These are phyloP conservation scores for Boletellus emodensis DNA, from an alignment of 768 basidiomycete genomes.

Conservation along the genomic window DNA sequence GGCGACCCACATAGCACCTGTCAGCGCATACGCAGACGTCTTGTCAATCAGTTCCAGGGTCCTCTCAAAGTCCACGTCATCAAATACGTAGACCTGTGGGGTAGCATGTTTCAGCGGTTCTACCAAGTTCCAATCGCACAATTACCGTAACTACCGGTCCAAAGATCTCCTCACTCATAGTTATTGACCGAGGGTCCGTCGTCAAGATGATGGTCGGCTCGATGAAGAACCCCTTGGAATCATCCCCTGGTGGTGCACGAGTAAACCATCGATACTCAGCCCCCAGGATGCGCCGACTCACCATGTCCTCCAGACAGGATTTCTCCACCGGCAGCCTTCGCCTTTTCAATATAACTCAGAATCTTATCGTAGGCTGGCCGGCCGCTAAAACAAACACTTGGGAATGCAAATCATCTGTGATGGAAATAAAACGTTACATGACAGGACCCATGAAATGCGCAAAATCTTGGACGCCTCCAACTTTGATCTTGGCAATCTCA, in stretches of 20 bases:
- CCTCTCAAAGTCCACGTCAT: constrained; percentile 82
- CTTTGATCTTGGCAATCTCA: constrained; percentile 80
- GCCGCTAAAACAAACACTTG: constrained; percentile 44
- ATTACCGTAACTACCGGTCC: constrained; percentile 88
- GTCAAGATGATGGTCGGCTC: constrained; percentile 93
- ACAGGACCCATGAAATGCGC: constrained; percentile 93
- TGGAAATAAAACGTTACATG: constrained; percentile 51
- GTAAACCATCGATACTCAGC: background rate
- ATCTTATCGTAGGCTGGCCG: constrained; percentile 89
- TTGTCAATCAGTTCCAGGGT: constrained; percentile 83
- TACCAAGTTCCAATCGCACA: constrained; percentile 11
- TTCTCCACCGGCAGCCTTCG: constrained; percentile 86
- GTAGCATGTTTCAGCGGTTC: background rate
- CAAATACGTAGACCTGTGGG: constrained; percentile 75
- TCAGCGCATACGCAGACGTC: constrained; percentile 85
- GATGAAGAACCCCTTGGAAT: constrained; percentile 89
- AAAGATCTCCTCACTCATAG: constrained; percentile 95
- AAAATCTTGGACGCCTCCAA: constrained; percentile 75
- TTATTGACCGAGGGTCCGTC: constrained; percentile 83
- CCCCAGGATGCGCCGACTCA: constrained; percentile 26
- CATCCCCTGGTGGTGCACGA: constrained; percentile 52
- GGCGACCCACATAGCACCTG: constrained; percentile 80
- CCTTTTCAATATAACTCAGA: constrained; percentile 75
- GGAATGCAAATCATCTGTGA: background rate
- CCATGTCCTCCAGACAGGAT: constrained; percentile 82